Base-by-base conservation (phyloP, 768 basidiomycete genomes). In the Rhizopogon salebrosus region DNA sequence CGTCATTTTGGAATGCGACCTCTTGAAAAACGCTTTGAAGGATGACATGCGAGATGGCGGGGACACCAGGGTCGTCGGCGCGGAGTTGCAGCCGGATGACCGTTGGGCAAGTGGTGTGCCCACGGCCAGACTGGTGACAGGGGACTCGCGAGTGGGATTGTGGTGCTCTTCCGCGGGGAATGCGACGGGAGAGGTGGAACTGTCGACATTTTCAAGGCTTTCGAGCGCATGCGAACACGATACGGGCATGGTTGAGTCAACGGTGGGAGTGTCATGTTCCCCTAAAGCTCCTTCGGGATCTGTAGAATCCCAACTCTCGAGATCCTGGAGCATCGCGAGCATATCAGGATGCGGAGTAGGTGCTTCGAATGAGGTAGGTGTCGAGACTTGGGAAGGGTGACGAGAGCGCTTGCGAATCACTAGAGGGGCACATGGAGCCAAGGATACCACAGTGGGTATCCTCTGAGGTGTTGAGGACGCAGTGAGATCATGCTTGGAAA, bases 221-320 rank as follows among this genome's bases (percentile, higher is more conserved):
- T 27, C 1, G 27, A 27, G 27, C 8, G 40, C 24, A 18, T 54
- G 23, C 18, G 46, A 40, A 51, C 20, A 31, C 18, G 41, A 41
- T 26, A 35, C 23, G 31, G 51, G 37, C 37, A 14, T 11, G 36
- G 52, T 40, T 9, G 56, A 40, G 9, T 4, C 1, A 34, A 48
- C 6, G 9, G 8, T 35, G 16, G 51, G 18, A 16, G 20, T 22
- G 18, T 43, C 36, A 22, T 23, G 11, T 11, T 16, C n/a, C 11
- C 4, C 16, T 36, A 9, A 40, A 38, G 46, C 40, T 43, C 35
- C 56, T 49, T 49, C 42, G 40, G n/a, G 62, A 56, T n/a, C 53
- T 26, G 66, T 60, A 41, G 60, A 41, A 68, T 57, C 66, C 62
- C 64, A 68, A 27, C 35, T 66, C 59, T 68, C 66, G 36, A 68